Conservation (phyloP, 1,284 basidiomycete species). For the Mycena sp. region DNA sequence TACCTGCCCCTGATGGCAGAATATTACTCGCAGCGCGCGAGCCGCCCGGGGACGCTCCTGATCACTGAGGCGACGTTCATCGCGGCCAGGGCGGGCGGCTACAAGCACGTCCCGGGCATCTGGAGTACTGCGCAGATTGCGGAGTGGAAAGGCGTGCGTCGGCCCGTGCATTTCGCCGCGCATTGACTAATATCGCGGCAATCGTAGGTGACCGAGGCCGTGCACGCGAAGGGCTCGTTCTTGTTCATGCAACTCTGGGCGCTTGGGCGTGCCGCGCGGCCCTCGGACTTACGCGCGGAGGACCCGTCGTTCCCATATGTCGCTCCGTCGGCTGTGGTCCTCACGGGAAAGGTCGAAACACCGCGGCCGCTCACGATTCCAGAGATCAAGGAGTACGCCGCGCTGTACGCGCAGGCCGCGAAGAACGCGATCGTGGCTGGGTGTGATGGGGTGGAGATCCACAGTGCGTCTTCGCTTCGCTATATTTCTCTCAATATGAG, state of each 20-base stretch:
- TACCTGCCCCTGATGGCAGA: constrained; percentile 28
- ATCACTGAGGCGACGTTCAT: constrained; percentile 54
- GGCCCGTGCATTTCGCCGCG: neutral
- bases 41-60: constrained; percentile 47
- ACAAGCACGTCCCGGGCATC: constrained; percentile 48
- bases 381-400: constrained; percentile 56
- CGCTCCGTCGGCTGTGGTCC: constrained; percentile 53
- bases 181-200: neutral
- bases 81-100: constrained; percentile 40
- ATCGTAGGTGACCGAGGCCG: constrained; percentile 3
- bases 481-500: neutral
- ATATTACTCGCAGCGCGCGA: constrained; percentile 25
- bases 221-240: constrained; percentile 35
- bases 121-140: constrained; percentile 50
- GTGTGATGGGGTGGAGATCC: constrained; percentile 13
- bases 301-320: constrained; percentile 36
- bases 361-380: constrained; percentile 45
- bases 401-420: constrained; percentile 49
- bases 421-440: constrained; percentile 52
- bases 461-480: neutral
- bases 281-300: constrained; percentile 22
- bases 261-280: constrained; percentile 4
- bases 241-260: constrained; percentile 44
- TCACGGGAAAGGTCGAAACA: constrained; percentile 43
- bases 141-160: constrained; percentile 49